Conservation (phyloP, 169 alveolate species). For the Plasmodium vivax region DNA sequence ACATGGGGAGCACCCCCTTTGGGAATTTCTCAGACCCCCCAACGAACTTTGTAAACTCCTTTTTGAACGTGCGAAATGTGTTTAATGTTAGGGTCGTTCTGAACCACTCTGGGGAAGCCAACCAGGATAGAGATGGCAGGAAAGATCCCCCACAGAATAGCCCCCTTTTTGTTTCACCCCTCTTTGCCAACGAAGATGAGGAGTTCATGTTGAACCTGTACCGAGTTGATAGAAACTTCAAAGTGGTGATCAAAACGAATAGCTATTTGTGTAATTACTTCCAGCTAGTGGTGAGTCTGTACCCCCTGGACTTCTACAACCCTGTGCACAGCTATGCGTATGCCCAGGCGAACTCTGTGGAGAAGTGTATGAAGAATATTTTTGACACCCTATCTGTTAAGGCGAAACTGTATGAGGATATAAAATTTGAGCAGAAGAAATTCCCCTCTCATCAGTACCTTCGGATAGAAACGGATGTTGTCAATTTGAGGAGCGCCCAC, state of each 20-base stretch:
- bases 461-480: neutral
- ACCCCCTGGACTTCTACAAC: constrained; percentile 20
- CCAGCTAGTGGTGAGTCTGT: constrained; percentile 13
- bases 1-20: neutral
- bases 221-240: constrained; percentile 19
- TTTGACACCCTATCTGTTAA: constrained; percentile 36
- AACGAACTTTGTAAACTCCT: neutral
- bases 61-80: constrained; percentile 5
- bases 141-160: neutral
- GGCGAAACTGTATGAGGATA: constrained; percentile 15
- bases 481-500: constrained; percentile 3
- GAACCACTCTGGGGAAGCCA: neutral
- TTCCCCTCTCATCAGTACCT: neutral
- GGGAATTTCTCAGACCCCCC: neutral
- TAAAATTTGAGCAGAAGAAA: constrained; percentile 29
- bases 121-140: neutral
- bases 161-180: neutral
- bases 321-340: neutral
- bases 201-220: constrained; percentile 29
- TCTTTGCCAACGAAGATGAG: constrained; percentile 27
- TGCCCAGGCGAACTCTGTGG: neutral
- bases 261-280: constrained; percentile 20
- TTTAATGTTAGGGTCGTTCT: neutral
- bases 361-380: constrained; percentile 2
- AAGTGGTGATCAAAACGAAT: constrained; percentile 27